phyloP scores from a whole-genome alignment of 2,329 filamentous ascomycete genomes.

The Colletotrichum lini region DNA sequence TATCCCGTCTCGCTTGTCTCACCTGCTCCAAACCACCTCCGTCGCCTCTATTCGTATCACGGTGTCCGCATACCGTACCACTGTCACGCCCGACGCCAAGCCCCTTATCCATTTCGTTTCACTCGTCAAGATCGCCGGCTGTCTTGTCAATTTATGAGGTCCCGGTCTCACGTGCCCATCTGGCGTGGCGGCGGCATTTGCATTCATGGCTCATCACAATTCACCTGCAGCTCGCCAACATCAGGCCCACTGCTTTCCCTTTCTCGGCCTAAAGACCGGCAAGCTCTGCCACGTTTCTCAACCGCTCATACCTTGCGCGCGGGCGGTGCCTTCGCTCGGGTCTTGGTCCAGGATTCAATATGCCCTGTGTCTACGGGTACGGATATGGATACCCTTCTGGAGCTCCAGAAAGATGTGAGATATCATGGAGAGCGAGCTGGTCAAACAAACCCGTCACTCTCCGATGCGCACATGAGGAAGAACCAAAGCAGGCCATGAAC shows the following conservation, averaged over 20 bases:
- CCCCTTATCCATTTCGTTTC: not conserved
- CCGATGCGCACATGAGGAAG: slow-evolving; percentile 22
- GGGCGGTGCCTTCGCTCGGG: not conserved
- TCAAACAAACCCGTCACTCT: slow-evolving; percentile 14
- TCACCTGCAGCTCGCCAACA: slow-evolving; percentile 36
- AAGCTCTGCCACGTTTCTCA: not conserved
- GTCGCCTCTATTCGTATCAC: not conserved
- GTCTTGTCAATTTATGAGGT: slow-evolving; percentile 9
- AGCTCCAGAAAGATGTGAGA: not conserved
- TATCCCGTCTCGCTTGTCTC: not conserved
- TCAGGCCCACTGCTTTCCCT: slow-evolving; percentile 6
- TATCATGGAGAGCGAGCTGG: slow-evolving; percentile 1
- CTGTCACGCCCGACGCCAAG: not conserved
- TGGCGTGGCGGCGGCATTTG: slow-evolving; percentile 26
- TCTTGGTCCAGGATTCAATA: slow-evolving; percentile 35
- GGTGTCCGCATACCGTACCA: too few species aligned
- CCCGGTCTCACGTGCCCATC: slow-evolving; percentile 18
- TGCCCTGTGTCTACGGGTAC: not conserved
- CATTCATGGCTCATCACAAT: slow-evolving; percentile 15
- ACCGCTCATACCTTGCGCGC: not conserved
- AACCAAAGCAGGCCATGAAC: slow-evolving; percentile 18
- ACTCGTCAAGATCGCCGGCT: slow-evolving; percentile 8
- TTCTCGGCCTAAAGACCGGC: not conserved
- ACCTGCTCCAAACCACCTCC: not conserved
- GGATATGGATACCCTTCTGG: too few species aligned